Evolutionary conservation across 345 rosid genomes (phyloP).

Genomic region (Brassica carinata): DNA sequence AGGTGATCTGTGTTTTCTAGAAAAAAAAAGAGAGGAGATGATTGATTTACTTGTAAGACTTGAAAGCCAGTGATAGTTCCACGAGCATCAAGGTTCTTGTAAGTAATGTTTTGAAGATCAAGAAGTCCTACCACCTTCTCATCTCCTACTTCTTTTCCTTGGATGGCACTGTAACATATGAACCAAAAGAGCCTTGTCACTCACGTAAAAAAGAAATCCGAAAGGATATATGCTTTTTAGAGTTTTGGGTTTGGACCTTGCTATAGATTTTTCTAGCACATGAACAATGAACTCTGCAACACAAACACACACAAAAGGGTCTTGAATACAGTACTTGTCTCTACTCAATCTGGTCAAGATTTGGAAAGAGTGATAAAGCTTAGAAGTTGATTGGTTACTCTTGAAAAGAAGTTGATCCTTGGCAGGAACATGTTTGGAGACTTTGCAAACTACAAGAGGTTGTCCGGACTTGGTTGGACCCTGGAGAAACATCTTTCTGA

Average conservation of each 20-base stretch:
- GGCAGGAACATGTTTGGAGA: slow-evolving; percentile 61
- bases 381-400: slow-evolving; percentile 42
- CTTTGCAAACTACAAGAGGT: slow-evolving; percentile 53
- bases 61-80: slow-evolving; percentile 81
- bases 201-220: not conserved
- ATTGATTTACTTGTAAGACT: slow-evolving; percentile 69
- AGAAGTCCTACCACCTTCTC: slow-evolving; percentile 63
- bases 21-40: not conserved
- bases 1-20: not conserved
- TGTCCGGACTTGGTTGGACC: slow-evolving; percentile 55
- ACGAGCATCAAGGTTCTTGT: slow-evolving; percentile 75
- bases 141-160: slow-evolving; percentile 72
- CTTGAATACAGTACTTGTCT: not conserved
- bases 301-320: slow-evolving; percentile 3
- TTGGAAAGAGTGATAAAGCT: not conserved
- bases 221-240: not conserved
- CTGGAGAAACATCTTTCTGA: slow-evolving; percentile 62
- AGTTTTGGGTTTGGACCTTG: slow-evolving; percentile 53
- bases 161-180: slow-evolving; percentile 55
- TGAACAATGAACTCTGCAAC: slow-evolving; percentile 76
- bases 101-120: slow-evolving; percentile 65
- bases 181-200: slow-evolving; percentile 11
- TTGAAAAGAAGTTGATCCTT: slow-evolving; percentile 77
- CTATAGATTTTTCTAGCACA: slow-evolving; percentile 74
- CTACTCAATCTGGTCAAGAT: not conserved